Evolutionary conservation across 2,329 filamentous ascomycete genomes (phyloP).

Genomic region (Paracamarosporium sp.): DNA sequence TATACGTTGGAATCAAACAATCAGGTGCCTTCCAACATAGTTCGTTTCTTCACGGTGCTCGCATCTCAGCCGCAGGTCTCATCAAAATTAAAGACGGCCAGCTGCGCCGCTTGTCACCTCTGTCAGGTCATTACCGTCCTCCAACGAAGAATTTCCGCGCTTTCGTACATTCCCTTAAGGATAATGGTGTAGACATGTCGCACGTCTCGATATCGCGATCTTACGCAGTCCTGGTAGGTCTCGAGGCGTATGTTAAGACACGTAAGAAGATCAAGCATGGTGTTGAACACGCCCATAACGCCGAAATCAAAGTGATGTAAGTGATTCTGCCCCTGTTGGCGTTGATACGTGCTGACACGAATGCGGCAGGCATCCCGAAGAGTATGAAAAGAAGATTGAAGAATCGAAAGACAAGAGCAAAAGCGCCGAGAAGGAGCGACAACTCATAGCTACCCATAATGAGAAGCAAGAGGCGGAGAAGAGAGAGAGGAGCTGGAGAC

Average conservation of each 20-base stretch:
- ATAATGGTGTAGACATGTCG: constrained; percentile 78
- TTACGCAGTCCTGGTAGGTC: constrained; percentile 80
- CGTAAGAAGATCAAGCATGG: constrained; percentile 67
- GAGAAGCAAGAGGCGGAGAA: constrained; percentile 55
- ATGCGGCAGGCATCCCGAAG: constrained; percentile 59
- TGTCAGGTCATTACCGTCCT: constrained; percentile 81
- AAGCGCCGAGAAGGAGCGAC: constrained; percentile 67
- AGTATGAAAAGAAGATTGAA: constrained; percentile 55
- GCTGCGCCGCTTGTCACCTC: constrained; percentile 72
- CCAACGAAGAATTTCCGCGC: constrained; percentile 82
- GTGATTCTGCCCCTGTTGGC: not conserved
- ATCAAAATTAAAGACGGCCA: constrained; percentile 86
- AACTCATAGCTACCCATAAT: constrained; percentile 50
- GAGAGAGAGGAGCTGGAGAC: constrained; percentile 38
- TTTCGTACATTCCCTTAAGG: constrained; percentile 76
- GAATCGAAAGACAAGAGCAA: constrained; percentile 64
- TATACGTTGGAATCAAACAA: constrained; percentile 91
- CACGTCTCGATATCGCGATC: constrained; percentile 80
- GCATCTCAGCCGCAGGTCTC: constrained; percentile 81
- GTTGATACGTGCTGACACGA: not conserved
- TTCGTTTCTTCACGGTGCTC: constrained; percentile 82
- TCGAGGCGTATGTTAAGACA: constrained; percentile 79
- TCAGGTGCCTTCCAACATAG: constrained; percentile 90
- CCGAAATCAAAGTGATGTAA: constrained; percentile 64
- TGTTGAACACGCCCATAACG: constrained; percentile 58